phyloP scores from a whole-genome alignment of 208 protist species.

The Phytomonas serpens region DNA sequence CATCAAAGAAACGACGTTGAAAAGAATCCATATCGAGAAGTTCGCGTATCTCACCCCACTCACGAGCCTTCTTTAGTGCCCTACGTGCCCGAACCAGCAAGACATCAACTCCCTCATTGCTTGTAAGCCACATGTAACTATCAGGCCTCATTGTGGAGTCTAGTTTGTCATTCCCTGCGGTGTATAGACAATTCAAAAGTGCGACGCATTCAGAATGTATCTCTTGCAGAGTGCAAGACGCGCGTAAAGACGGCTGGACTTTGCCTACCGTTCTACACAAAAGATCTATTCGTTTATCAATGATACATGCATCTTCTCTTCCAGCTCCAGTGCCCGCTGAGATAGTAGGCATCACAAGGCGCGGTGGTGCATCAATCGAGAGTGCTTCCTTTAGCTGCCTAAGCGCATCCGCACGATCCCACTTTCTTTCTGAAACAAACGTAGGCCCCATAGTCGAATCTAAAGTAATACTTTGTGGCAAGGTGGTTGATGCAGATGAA shows the following conservation, averaged over 20 bases:
- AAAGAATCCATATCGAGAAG: not conserved
- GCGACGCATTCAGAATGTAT: not conserved
- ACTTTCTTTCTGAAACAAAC: not conserved
- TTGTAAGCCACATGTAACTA: not conserved
- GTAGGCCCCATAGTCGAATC: not conserved
- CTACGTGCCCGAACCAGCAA: not conserved
- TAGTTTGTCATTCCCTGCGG: not conserved
- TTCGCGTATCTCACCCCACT: not conserved
- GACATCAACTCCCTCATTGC: not conserved
- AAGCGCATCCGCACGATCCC: constrained; percentile 20
- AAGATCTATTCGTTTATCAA: not conserved
- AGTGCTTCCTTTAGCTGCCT: constrained; percentile 24
- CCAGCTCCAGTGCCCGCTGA: not conserved
- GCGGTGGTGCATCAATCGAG: constrained; percentile 19
- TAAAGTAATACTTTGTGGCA: not conserved
- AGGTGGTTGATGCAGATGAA: not conserved
- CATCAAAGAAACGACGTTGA: not conserved
- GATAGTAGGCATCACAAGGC: not conserved
- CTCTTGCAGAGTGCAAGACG: not conserved
- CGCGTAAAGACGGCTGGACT: not conserved
- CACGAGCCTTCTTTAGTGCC: not conserved
- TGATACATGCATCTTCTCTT: not conserved
- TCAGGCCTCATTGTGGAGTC: not conserved
- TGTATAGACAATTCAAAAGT: not conserved
- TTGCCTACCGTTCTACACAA: not conserved